Conservation (phyloP, 2,329 filamentous ascomycete genomes). For the Nigrograna mackinnonii region DNA sequence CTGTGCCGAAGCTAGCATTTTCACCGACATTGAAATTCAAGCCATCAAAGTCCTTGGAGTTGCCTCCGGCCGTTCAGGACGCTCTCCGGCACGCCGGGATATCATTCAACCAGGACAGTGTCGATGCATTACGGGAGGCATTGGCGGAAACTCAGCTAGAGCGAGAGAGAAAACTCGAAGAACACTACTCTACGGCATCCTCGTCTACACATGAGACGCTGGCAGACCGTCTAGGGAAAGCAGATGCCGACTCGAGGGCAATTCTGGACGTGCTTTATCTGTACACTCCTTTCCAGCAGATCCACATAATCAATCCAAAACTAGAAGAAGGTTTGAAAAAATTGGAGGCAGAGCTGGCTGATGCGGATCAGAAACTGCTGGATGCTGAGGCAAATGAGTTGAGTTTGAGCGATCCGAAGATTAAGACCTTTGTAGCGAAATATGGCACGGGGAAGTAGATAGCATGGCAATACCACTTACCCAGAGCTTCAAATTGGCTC, state of each 20-base stretch:
- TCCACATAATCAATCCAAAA: slow-evolving; percentile 24
- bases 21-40: slow-evolving; percentile 33
- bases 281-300: slow-evolving; percentile 35
- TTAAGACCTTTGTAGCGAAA: slow-evolving; percentile 35
- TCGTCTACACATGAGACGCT: slow-evolving; percentile 33
- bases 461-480: no score
- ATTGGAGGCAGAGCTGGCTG: slow-evolving; percentile 42
- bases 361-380: slow-evolving; percentile 42
- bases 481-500: no score
- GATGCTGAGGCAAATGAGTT: slow-evolving; percentile 35
- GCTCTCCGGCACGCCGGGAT: slow-evolving; percentile 36
- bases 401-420: slow-evolving; percentile 30
- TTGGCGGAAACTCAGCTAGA: slow-evolving; percentile 34
- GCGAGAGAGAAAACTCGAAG: slow-evolving; percentile 34
- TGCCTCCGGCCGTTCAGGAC: slow-evolving; percentile 36
- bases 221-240: slow-evolving; percentile 38
- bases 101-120: slow-evolving; percentile 30
- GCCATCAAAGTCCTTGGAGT: slow-evolving; percentile 25
- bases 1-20: slow-evolving; percentile 25
- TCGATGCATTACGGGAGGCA: slow-evolving; percentile 25
- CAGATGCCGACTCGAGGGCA: slow-evolving; percentile 39
- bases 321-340: slow-evolving; percentile 35
- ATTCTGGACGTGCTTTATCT: slow-evolving; percentile 42
- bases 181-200: slow-evolving; percentile 38
- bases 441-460: no score